Evolutionary conservation across 139 green algal genomes (phyloP).

Genomic region (Chlamydomonas sp.): DNA sequence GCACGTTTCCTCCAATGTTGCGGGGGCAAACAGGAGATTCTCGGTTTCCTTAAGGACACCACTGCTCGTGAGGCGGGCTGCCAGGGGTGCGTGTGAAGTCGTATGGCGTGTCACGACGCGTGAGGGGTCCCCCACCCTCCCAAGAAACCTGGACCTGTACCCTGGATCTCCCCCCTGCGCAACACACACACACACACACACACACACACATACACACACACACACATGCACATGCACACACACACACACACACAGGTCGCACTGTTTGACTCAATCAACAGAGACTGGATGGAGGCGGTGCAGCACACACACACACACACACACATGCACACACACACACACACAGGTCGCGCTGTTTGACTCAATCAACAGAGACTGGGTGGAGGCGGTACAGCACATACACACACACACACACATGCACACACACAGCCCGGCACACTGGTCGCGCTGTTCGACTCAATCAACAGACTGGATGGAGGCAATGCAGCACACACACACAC

Average conservation of each 20-base stretch:
- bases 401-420: too few species aligned
- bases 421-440: too few species aligned
- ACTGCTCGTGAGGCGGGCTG: too few species aligned
- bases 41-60: too few species aligned
- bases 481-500: not conserved
- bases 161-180: not conserved
- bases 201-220: conserved; percentile 19
- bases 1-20: too few species aligned
- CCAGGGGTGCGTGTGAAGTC: not conserved
- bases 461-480: too few species aligned
- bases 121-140: too few species aligned
- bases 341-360: conserved; percentile 47
- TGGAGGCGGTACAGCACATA: conserved; percentile 87
- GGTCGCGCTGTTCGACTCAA: too few species aligned
- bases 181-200: not conserved
- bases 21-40: too few species aligned
- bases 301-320: not conserved
- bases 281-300: conserved; percentile 15
- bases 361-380: conserved; percentile 79
- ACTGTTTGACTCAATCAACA: conserved; percentile 9
- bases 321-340: not conserved
- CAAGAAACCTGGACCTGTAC: not conserved
- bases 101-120: not conserved
- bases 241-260: conserved; percentile 7
- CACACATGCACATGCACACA: conserved; percentile 3